Evolutionary conservation across 768 basidiomycete genomes (phyloP).

Genomic region (Vararia minispora): DNA sequence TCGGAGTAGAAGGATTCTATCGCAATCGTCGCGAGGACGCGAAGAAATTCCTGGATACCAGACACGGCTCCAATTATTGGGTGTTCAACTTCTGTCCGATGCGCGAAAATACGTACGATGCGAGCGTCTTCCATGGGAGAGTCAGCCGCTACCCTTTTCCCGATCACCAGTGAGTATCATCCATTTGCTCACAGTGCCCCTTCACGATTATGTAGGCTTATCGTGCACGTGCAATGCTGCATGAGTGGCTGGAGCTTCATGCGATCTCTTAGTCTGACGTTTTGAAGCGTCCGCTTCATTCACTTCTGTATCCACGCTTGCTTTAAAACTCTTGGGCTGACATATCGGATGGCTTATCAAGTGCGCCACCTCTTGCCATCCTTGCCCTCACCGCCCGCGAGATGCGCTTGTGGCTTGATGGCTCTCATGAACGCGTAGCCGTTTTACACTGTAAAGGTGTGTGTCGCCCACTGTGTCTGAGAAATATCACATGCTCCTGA

Average conservation of each 20-base stretch:
- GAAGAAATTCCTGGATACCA: slow-evolving; percentile 58
- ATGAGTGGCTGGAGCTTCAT: no score
- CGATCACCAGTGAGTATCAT: slow-evolving; percentile 66
- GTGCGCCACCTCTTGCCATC: slow-evolving; percentile 68
- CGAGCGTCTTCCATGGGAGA: slow-evolving; percentile 54
- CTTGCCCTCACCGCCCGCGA: slow-evolving; percentile 66
- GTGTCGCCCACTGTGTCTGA: neutral
- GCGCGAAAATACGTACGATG: slow-evolving; percentile 70
- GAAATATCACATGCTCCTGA: neutral
- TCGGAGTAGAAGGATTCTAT: slow-evolving; percentile 69
- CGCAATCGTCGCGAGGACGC: slow-evolving; percentile 71
- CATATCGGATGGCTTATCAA: slow-evolving; percentile 17
- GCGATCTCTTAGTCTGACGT: no score
- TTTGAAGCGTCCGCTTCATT: no score
- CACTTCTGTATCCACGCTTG: no score
- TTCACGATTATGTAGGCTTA: no score
- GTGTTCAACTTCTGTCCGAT: slow-evolving; percentile 85
- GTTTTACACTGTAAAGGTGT: slow-evolving; percentile 85
- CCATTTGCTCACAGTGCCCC: no score
- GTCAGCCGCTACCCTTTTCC: slow-evolving; percentile 85
- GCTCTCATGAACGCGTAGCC: slow-evolving; percentile 53
- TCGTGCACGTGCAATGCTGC: no score
- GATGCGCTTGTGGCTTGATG: slow-evolving; percentile 62
- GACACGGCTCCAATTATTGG: slow-evolving; percentile 73
- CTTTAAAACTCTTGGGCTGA: neutral